phyloP scores from a whole-genome alignment of 2,329 filamentous ascomycete genomes.

The Tympanopsis confertula region DNA sequence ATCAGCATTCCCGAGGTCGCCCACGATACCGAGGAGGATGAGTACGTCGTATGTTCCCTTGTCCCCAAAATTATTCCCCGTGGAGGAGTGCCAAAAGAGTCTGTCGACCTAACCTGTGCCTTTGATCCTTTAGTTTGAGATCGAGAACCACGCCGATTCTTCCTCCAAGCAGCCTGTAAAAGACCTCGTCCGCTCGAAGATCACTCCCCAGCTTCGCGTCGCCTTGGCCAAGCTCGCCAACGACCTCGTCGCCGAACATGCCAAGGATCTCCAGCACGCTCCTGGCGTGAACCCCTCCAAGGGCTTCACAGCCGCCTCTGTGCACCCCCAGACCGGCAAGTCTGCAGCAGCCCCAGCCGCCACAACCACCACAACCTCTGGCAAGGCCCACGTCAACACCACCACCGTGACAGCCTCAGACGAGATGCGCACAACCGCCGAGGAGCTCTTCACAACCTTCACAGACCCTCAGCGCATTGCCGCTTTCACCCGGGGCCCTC shows the following conservation, averaged over 20 bases:
- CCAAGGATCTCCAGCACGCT: conserved; percentile 58
- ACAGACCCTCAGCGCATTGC: conserved; percentile 55
- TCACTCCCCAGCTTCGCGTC: conserved; percentile 47
- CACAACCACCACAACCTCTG: neutral
- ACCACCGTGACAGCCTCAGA: conserved; percentile 52
- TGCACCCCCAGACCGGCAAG: conserved; percentile 15
- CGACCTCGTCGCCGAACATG: conserved; percentile 52
- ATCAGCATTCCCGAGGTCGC: conserved; percentile 61
- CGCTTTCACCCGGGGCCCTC: conserved; percentile 53
- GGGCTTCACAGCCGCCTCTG: conserved; percentile 20
- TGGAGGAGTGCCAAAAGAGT: conserved; percentile 3
- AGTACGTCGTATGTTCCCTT: conserved; percentile 56
- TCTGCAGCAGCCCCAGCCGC: conserved; percentile 9
- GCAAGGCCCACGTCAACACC: conserved; percentile 25
- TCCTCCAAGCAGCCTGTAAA: conserved; percentile 55
- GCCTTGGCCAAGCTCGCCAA: conserved; percentile 41
- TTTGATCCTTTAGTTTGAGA: conserved; percentile 44
- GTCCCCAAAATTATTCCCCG: conserved; percentile 13
- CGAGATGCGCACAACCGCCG: conserved; percentile 58
- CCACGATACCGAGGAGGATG: conserved; percentile 61
- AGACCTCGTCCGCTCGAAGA: conserved; percentile 51
- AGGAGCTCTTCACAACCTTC: conserved; percentile 55
- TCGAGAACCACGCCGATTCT: conserved; percentile 53
- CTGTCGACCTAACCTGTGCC: conserved; percentile 4
- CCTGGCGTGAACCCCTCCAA: conserved; percentile 21